Evolutionary conservation across 805 yeast species (phyloP).

Genomic region (Yarrowia yakushimensis): DNA sequence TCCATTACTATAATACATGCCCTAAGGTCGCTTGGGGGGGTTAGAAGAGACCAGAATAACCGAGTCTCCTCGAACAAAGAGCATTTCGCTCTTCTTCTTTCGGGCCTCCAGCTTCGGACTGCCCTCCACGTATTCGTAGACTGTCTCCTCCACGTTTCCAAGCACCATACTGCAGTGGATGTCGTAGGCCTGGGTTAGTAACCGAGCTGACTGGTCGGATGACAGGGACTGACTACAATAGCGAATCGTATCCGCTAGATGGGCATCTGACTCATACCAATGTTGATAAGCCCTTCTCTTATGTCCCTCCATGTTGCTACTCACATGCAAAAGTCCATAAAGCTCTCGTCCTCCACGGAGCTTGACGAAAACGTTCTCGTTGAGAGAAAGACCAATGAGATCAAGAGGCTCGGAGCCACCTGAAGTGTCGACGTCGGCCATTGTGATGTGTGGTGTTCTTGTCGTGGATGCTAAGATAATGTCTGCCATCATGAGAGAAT

Average conservation of each 20-base stretch:
- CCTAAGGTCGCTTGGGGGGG: conserved; percentile 21
- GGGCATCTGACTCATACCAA: not conserved
- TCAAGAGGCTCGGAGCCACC: conserved; percentile 74
- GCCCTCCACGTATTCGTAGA: conserved; percentile 55
- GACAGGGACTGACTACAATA: not conserved
- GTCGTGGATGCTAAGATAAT: not conserved
- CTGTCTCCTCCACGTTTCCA: conserved; percentile 86
- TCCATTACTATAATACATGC: conserved; percentile 22
- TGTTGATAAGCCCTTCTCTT: not conserved
- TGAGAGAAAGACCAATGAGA: conserved; percentile 76
- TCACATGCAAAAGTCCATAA: conserved; percentile 78
- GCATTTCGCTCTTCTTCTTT: conserved; percentile 70
- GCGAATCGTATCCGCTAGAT: no score
- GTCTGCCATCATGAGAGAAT: not conserved
- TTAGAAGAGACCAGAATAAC: conserved; percentile 73
- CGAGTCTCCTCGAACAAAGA: conserved; percentile 96
- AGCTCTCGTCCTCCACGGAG: conserved; percentile 92
- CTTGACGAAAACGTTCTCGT: conserved; percentile 82
- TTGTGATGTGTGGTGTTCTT: conserved; percentile 14
- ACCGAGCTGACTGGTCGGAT: not conserved
- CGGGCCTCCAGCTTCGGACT: conserved; percentile 42
- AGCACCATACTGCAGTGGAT: conserved; percentile 95
- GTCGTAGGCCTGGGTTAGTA: conserved; percentile 63
- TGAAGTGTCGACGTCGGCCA: conserved; percentile 25
- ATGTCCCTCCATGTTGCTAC: conserved; percentile 31